Evolutionary conservation across 2,329 filamentous ascomycete genomes (phyloP), one percentile per base, ranked within the genome.

Genomic region (Penicillium verrucosum): DNA sequence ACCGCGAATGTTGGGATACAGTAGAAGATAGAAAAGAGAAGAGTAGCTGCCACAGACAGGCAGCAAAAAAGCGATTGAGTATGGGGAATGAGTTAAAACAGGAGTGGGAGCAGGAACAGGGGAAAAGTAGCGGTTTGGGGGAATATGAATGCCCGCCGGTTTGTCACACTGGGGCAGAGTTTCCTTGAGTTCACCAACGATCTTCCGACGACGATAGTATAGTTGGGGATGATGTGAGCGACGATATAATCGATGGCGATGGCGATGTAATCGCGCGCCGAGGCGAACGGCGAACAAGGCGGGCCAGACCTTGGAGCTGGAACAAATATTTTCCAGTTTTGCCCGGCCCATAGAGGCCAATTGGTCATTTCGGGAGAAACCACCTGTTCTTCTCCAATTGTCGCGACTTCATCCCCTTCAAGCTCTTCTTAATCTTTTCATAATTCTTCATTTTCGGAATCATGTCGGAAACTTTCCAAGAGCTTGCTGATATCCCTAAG

Each of bases 391-490:
- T 46, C 50, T 56, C 14, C 34, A 43, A n/a, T 34, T 41, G 52
- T 55, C 37, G 41, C 29, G 48, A n/a, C 34, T 51, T 49, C n/a
- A 27, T 37, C 18, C 36, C 27, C 14, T 21, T 18, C 27, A 36
- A 42, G 45, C 23, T 50, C 23, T 47, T 38, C 27, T 47, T 44
- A 47, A 29, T 37, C n/a, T 43, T 46, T 29, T 32, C n/a, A 29
- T 5, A 51, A 49, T 44, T 10, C 5, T 25, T 23, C 14, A 12
- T 18, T 3, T 21, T n/a, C 10, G n/a, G 57, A 58, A 64, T 43
- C 45, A 80, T 81, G 79, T 82, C 81, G 60, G 83, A 85, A 60
- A 81, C 83, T 65, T 70, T 85, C 66, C 83, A 85, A 71, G 83
- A 86, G 63, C 74, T 86, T 61, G 80, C 82, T 63, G 83, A 86